Evolutionary conservation across 2,329 filamentous ascomycete species (phyloP).

Genomic region (Fusarium xylarioides): DNA sequence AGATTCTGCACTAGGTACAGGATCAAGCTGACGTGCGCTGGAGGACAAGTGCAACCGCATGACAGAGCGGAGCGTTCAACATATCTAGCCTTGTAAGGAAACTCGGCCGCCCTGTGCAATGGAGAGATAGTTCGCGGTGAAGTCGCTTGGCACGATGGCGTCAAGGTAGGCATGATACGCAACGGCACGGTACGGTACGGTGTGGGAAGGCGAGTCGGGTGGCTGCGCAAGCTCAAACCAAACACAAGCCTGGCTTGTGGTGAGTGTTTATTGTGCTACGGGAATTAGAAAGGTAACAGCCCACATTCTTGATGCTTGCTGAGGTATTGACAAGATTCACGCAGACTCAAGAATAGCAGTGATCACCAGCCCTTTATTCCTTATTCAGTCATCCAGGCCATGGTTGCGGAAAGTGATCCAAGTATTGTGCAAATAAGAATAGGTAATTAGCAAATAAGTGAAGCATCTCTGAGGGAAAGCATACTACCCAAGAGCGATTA

Average conservation of each 20-base stretch:
- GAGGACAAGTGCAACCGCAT: slow-evolving; percentile 18
- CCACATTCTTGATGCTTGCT: background rate
- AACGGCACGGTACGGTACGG: background rate
- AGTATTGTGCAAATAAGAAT: background rate
- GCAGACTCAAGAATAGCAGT: background rate
- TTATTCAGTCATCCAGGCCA: background rate
- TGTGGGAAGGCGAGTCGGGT: slow-evolving; percentile 10
- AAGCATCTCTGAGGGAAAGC: background rate
- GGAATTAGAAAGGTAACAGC: background rate
- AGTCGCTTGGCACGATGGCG: background rate
- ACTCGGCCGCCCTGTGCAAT: background rate
- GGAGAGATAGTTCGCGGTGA: background rate
- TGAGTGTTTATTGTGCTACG: slow-evolving; percentile 3
- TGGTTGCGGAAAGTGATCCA: background rate
- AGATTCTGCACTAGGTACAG: slow-evolving; percentile 26
- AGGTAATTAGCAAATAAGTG: background rate
- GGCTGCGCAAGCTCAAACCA: slow-evolving; percentile 20
- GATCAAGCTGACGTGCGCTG: background rate
- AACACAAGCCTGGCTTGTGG: background rate
- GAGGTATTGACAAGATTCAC: background rate
- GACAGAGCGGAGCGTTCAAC: background rate
- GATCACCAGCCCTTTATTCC: background rate
- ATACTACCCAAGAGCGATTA: background rate
- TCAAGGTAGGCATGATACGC: background rate
- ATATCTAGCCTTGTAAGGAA: slow-evolving; percentile 1